phyloP scores from a whole-genome alignment of 2,329 filamentous ascomycete genomes.

The Talaromyces atroroseus region DNA sequence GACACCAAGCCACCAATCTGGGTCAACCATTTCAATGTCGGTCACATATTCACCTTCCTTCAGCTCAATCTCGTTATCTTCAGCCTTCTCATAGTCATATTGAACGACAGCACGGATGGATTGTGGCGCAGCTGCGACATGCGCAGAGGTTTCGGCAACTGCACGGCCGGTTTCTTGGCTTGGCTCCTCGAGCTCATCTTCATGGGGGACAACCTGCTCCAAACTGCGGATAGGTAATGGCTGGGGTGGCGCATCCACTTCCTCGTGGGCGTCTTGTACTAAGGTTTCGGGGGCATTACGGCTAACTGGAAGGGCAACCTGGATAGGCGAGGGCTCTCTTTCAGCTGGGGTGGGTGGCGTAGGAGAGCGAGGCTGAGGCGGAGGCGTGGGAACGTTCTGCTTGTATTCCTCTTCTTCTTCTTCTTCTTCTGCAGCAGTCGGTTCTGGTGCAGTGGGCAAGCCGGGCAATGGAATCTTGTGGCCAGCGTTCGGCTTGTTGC shows the following conservation, averaged over 20 bases:
- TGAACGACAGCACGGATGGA: slow-evolving; percentile 73
- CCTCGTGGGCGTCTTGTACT: slow-evolving; percentile 39
- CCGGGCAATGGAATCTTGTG: slow-evolving; percentile 74
- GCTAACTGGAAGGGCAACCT: slow-evolving; percentile 77
- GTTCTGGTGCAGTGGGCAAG: slow-evolving; percentile 34
- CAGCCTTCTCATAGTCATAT: slow-evolving; percentile 96
- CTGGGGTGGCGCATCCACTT: slow-evolving; percentile 36
- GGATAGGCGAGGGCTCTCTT: slow-evolving; percentile 67
- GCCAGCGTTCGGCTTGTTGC: slow-evolving; percentile 61
- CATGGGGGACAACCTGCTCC: slow-evolving; percentile 56
- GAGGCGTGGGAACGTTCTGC: slow-evolving; percentile 33
- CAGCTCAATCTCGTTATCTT: slow-evolving; percentile 93
- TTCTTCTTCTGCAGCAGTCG: slow-evolving; percentile 46
- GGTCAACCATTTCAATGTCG: slow-evolving; percentile 94
- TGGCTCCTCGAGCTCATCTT: slow-evolving; percentile 58
- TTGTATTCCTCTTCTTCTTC: slow-evolving; percentile 35
- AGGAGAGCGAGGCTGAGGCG: slow-evolving; percentile 42
- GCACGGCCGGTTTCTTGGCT: slow-evolving; percentile 57
- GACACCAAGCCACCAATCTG: slow-evolving; percentile 98
- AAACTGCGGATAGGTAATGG: slow-evolving; percentile 60
- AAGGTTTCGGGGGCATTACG: slow-evolving; percentile 48
- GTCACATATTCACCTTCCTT: slow-evolving; percentile 81
- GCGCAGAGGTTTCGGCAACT: slow-evolving; percentile 52
- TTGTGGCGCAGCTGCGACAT: slow-evolving; percentile 43
- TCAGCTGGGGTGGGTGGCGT: slow-evolving; percentile 45